phyloP scores from a whole-genome alignment of 2,329 filamentous ascomycete species.

The Blumeriella jaapii region DNA sequence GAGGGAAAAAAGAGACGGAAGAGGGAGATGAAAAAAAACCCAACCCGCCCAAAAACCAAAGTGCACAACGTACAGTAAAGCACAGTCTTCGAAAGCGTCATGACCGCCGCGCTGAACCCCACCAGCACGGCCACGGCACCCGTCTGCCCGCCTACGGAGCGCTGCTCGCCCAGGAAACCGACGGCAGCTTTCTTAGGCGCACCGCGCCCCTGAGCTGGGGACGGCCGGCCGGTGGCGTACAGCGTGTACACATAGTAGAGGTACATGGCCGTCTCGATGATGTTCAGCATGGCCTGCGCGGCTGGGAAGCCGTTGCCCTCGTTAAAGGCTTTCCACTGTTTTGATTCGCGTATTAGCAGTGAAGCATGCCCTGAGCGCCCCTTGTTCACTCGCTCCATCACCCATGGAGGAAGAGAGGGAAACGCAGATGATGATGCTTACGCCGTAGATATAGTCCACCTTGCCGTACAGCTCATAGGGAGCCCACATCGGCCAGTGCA shows the following conservation, averaged over 20 bases:
- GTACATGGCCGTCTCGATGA: constrained; percentile 48
- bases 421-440: too few species aligned
- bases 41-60: background rate
- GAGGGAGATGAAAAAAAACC: too few species aligned
- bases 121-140: constrained; percentile 46
- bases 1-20: too few species aligned
- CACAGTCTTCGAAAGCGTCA: constrained; percentile 58
- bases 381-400: too few species aligned
- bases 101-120: constrained; percentile 45
- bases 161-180: constrained; percentile 36
- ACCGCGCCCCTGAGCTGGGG: constrained; percentile 20
- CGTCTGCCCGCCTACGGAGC: constrained; percentile 37
- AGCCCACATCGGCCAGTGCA: constrained; percentile 50
- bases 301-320: constrained; percentile 50
- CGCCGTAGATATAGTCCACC: constrained; percentile 53
- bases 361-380: too few species aligned
- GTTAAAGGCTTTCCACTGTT: constrained; percentile 47
- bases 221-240: constrained; percentile 30
- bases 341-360: too few species aligned
- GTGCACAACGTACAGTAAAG: constrained; percentile 45
- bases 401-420: constrained; percentile 21
- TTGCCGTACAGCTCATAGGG: constrained; percentile 56
- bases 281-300: constrained; percentile 49
- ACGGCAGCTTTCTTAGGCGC: constrained; percentile 25
- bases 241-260: constrained; percentile 46